phyloP scores from a whole-genome alignment of 164 flowering plant species.

The Magnolia sinica region DNA sequence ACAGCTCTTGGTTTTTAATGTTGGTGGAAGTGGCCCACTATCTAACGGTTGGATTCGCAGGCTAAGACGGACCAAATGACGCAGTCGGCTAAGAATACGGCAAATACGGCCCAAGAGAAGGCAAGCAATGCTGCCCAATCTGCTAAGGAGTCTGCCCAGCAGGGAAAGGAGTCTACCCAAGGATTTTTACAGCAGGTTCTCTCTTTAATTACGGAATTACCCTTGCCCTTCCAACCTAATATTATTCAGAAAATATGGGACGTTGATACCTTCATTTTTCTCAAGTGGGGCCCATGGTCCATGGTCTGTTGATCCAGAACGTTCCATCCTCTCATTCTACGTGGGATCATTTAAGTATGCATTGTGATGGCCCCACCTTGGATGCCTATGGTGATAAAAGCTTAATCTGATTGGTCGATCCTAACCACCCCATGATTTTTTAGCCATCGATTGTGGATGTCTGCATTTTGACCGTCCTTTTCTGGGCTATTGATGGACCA shows the following conservation, averaged over 20 bases:
- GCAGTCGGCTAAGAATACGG: conserved; percentile 29
- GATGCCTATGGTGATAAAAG: too few species aligned
- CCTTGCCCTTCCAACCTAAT: neutral
- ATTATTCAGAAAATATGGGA: neutral
- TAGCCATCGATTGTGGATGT: too few species aligned
- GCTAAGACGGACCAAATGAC: conserved; percentile 26
- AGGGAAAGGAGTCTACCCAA: conserved; percentile 22
- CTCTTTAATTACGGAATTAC: too few species aligned
- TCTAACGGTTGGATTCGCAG: conserved; percentile 19
- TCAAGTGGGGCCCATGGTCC: neutral
- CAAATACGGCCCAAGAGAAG: conserved; percentile 29
- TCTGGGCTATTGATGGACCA: too few species aligned
- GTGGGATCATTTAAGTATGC: neutral
- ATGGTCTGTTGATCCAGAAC: neutral
- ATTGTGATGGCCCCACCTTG: too few species aligned
- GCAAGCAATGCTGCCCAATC: conserved; percentile 24
- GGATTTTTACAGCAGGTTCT: conserved; percentile 56
- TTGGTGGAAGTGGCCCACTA: too few species aligned
- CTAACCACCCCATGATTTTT: too few species aligned
- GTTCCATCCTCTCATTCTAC: neutral
- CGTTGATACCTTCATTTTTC: neutral
- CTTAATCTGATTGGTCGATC: too few species aligned
- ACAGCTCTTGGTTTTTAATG: too few species aligned
- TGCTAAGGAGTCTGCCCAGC: conserved; percentile 26
- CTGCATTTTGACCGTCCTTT: too few species aligned